These are phyloP conservation scores for Neopestalotiopsis rosae DNA, from an alignment of 2,329 filamentous ascomycete species.

Conservation along the genomic window DNA sequence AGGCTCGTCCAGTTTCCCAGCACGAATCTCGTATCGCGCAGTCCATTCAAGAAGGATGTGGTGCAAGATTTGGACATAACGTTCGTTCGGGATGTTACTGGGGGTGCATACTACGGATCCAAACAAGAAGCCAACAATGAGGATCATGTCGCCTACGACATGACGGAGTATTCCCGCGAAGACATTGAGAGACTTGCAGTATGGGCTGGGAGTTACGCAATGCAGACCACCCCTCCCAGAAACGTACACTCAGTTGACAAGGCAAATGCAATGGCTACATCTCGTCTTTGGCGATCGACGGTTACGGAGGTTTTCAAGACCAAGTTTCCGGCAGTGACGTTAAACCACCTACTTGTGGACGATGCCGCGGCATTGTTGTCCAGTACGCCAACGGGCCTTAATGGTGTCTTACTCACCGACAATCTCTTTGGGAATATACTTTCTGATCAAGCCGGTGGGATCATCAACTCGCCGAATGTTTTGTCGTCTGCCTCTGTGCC, in stretches of 20 bases:
- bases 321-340: slow-evolving; percentile 27
- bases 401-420: slow-evolving; percentile 30
- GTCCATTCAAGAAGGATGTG: slow-evolving; percentile 65
- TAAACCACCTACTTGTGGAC: slow-evolving; percentile 29
- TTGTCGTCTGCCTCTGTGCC: not conserved
- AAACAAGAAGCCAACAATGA: slow-evolving; percentile 60
- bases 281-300: slow-evolving; percentile 28
- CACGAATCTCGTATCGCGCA: not conserved
- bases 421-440: slow-evolving; percentile 35
- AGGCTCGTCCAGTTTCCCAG: not conserved
- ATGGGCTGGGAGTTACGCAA: slow-evolving; percentile 69
- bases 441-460: slow-evolving; percentile 29
- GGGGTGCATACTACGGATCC: slow-evolving; percentile 80
- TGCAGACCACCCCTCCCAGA: slow-evolving; percentile 57
- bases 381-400: slow-evolving; percentile 24
- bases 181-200: slow-evolving; percentile 76
- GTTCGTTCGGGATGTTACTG: slow-evolving; percentile 77
- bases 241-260: slow-evolving; percentile 42
- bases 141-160: slow-evolving; percentile 61
- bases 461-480: slow-evolving; percentile 11
- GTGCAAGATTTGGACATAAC: slow-evolving; percentile 76
- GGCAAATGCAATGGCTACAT: slow-evolving; percentile 30
- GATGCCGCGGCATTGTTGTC: slow-evolving; percentile 27
- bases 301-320: slow-evolving; percentile 23
- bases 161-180: slow-evolving; percentile 70